phyloP scores from a whole-genome alignment of 169 alveolate species.

The Plasmodium falciparum region DNA sequence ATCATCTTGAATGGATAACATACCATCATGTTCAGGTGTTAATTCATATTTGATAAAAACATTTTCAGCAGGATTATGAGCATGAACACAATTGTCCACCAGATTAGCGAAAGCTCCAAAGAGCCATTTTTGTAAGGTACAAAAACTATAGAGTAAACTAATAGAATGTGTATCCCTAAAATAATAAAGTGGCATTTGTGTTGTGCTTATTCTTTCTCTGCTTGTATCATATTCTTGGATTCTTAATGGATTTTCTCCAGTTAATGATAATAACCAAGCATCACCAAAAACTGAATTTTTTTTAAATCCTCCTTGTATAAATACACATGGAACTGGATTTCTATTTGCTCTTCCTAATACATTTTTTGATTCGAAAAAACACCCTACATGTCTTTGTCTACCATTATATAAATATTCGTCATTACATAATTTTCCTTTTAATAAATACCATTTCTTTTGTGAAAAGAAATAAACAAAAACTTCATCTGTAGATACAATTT shows the following conservation, averaged over 20 bases:
- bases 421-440: constrained; percentile 82
- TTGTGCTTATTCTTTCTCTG: constrained; percentile 77
- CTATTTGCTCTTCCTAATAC: constrained; percentile 82
- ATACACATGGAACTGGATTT: constrained; percentile 88
- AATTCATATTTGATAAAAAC: constrained; percentile 81
- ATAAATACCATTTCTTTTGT: constrained; percentile 85
- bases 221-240: constrained; percentile 47
- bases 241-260: constrained; percentile 87
- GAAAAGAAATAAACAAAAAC: constrained; percentile 85
- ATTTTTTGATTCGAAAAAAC: constrained; percentile 87
- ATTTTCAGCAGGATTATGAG: constrained; percentile 80
- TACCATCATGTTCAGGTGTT: constrained; percentile 85
- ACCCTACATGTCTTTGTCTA: constrained; percentile 87
- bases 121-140: constrained; percentile 88
- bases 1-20: constrained; percentile 88
- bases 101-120: constrained; percentile 91
- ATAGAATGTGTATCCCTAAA: constrained; percentile 88
- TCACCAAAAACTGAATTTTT: constrained; percentile 84
- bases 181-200: constrained; percentile 85
- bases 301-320: constrained; percentile 88
- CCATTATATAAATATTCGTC: constrained; percentile 84
- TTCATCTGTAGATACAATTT: constrained; percentile 85
- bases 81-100: constrained; percentile 85
- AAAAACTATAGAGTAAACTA: constrained; percentile 83
- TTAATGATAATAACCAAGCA: constrained; percentile 87